Conservation (phyloP, 1,284 basidiomycete genomes). For the Irpex rosettiformis region DNA sequence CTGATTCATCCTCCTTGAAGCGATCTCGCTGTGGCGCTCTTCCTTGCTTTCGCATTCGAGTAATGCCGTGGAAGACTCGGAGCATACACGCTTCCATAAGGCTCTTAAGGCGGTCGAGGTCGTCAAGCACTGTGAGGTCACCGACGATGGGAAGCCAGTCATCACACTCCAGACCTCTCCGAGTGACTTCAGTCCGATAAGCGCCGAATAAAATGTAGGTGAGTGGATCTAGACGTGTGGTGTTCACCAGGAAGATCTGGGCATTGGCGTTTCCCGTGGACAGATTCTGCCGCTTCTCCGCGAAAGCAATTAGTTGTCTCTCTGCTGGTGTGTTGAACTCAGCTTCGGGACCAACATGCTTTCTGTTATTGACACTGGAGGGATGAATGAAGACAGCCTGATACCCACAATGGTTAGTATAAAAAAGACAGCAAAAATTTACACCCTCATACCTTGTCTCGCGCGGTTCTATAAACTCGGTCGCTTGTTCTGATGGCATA, state of each 20-base stretch:
- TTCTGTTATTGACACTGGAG: constrained; percentile 83
- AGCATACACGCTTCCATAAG: constrained; percentile 86
- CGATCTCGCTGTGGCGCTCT: constrained; percentile 37
- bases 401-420: background rate
- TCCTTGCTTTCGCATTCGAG: constrained; percentile 36
- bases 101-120: constrained; percentile 80
- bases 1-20: constrained; percentile 56
- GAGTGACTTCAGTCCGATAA: constrained; percentile 66
- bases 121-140: constrained; percentile 74
- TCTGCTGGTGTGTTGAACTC: constrained; percentile 45
- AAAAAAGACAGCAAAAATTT: background rate
- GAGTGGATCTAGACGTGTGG: constrained; percentile 88
- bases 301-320: constrained; percentile 83
- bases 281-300: constrained; percentile 82
- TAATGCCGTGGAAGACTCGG: constrained; percentile 89
- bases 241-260: constrained; percentile 74
- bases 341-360: constrained; percentile 42
- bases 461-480: constrained; percentile 72
- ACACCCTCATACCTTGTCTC: constrained; percentile 72
- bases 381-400: constrained; percentile 79
- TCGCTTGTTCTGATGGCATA: constrained; percentile 84
- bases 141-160: constrained; percentile 89
- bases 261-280: constrained; percentile 45
- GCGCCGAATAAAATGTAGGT: constrained; percentile 94
- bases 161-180: constrained; percentile 81